Base-by-base conservation (phyloP, 441 rosid genomes). In the Bocquillonia castaneifolia region DNA sequence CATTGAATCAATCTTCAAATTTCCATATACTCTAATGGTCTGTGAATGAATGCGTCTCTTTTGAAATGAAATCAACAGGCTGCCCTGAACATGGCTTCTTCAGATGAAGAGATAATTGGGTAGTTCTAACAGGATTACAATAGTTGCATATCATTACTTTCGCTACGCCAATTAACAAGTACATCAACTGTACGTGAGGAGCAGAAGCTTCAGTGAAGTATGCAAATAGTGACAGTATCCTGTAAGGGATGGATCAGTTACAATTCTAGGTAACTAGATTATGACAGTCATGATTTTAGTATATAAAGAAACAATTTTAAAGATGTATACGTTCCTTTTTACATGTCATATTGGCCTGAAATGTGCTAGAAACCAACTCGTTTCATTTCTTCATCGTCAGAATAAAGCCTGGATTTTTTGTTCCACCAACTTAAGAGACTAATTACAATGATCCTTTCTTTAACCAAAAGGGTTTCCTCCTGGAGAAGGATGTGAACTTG, bases 401-500 rank as follows among this genome's bases (percentile, higher is more conserved):
- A 64, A 39, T 1, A 45, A 34, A 61, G 59, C 26, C n/a, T 25
- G 5, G 31, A 32, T 53, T 44, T n/a, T 65, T 36, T 52, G 52
- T 25, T 48, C 31, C 28, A 42, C 3, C 10, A 57, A 59, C 67
- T 42, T 10, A 10, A 36, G 28, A 64, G 39, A 62, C 48, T 18
- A 34, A n/a, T 40, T 25, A 15, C 3, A 25, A 47, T 5, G 6
- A 34, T 29, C 18, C 20, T 31, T 42, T 13, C 39, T 65, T 73
- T 66, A 91, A 36, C 82, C 87, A 64, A 88, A 88, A 8, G 92
- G 91, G 71, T 87, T 85, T 70, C 88, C 85, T 72, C 82, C 74
- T 52, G 20, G 28, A 2, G 84, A 81, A 70, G 74, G 59, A 78
- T 61, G 81, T 71, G 80, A 72, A 72, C 60, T 71, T 69, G 77